A percentile compares a stretch with the other conserved stretches of the same genome.
Conservation (phyloP, 139 green algal genomes). For the Yamagishiella unicocca region DNA sequence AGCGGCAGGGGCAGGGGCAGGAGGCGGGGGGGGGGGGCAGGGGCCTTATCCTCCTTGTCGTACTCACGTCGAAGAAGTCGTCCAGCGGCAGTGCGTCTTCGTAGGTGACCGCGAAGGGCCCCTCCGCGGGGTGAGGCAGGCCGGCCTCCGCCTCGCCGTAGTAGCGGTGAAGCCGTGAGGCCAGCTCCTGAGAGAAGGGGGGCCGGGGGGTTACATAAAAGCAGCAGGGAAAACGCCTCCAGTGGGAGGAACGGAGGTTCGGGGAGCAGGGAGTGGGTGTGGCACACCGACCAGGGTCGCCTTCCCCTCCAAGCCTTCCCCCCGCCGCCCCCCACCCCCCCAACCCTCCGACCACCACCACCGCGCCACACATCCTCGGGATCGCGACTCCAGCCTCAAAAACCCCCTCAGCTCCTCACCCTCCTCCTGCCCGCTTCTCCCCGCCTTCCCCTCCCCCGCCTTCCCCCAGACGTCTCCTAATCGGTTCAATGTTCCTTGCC, state of each 20-base stretch:
- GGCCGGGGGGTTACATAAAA: background rate
- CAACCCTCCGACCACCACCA: too few species aligned
- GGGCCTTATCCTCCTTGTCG: background rate
- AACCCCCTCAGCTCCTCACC: background rate
- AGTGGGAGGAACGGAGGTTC: too few species aligned
- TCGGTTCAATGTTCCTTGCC: too few species aligned
- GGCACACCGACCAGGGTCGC: too few species aligned
- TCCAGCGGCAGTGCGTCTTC: constrained; percentile 74
- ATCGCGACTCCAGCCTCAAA: too few species aligned
- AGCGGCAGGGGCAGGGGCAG: background rate
- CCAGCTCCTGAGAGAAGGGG: constrained; percentile 63
- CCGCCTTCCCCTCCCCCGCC: background rate
- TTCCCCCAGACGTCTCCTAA: too few species aligned
- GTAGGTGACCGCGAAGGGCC: constrained; percentile 59
- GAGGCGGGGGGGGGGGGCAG: background rate
- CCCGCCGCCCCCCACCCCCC: too few species aligned
- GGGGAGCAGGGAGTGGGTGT: too few species aligned
- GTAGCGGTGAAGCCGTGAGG: constrained; percentile 56
- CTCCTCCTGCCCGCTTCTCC: background rate
- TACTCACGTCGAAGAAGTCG: constrained; percentile 61
- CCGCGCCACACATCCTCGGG: too few species aligned
- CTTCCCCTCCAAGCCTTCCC: too few species aligned
- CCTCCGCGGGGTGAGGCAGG: constrained; percentile 31
- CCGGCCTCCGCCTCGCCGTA: constrained; percentile 58
- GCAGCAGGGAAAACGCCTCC: too few species aligned